phyloP scores from a whole-genome alignment of 1,284 basidiomycete genomes.

The Tilletia indica region DNA sequence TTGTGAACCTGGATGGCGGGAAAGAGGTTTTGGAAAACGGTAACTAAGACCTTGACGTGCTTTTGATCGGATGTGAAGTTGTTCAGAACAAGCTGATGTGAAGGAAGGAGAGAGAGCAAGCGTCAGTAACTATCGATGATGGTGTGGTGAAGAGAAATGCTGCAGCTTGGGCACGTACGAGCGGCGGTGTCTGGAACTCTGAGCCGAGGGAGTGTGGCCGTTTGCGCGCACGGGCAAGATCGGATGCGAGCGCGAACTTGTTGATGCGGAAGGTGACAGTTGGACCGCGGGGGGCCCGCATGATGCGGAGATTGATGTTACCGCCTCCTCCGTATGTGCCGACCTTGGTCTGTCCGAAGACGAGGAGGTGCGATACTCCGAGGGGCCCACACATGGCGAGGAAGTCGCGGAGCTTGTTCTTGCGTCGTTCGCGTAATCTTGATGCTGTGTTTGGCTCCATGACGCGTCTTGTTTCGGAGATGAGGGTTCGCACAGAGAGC shows the following conservation, averaged over 20 bases:
- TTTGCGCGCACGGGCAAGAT: constrained; percentile 69
- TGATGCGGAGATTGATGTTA: constrained; percentile 74
- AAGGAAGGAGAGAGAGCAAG: neutral
- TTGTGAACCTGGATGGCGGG: constrained; percentile 76
- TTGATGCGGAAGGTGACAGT: constrained; percentile 91
- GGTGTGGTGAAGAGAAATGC: constrained; percentile 44
- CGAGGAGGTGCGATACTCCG: constrained; percentile 87
- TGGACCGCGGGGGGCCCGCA: constrained; percentile 86
- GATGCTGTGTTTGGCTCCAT: constrained; percentile 98
- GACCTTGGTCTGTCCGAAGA: constrained; percentile 63
- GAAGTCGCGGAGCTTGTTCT: constrained; percentile 93
- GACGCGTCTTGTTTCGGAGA: constrained; percentile 85
- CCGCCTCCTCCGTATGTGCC: constrained; percentile 52
- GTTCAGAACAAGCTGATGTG: constrained; percentile 66
- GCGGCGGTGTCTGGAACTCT: constrained; percentile 79
- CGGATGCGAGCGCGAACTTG: constrained; percentile 84
- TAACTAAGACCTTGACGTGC: constrained; percentile 67
- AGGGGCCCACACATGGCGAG: constrained; percentile 86
- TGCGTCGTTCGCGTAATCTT: constrained; percentile 63
- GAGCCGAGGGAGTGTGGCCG: constrained; percentile 70
- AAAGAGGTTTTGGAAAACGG: constrained; percentile 83
- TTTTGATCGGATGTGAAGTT: constrained; percentile 63
- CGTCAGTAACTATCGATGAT: constrained; percentile 18
- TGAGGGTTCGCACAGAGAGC: constrained; percentile 77
- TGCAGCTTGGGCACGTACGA: constrained; percentile 61